Percentiles rank a stretch among this genome's conserved stretches.
Conservation (phyloP, 495 filamentous ascomycete species). For the Penicillium taxi region DNA sequence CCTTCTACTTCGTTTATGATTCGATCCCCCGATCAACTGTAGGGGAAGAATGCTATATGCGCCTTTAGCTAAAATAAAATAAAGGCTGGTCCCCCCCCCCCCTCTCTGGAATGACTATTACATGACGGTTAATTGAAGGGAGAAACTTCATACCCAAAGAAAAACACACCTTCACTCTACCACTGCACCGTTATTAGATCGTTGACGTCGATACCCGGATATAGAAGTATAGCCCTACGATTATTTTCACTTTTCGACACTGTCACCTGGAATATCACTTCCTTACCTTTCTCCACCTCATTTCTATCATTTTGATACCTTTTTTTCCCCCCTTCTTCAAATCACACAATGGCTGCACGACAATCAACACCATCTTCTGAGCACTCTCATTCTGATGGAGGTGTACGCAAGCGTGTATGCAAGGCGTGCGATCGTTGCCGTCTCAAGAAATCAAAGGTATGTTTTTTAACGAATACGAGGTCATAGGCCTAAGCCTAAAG, state of each 20-base stretch:
- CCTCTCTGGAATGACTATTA: conserved; percentile 12
- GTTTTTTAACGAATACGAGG: no score
- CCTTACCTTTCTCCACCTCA: conserved; percentile 2
- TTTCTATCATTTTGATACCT: conserved; percentile 1
- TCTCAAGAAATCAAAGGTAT: conserved; percentile 58
- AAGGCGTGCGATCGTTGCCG: conserved; percentile 59
- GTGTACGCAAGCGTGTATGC: conserved; percentile 50
- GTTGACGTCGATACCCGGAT: conserved; percentile 27
- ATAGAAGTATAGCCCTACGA: conserved; percentile 19
- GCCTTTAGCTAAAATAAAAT: conserved; percentile 6
- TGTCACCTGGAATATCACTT: background rate
- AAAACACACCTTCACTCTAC: no score
- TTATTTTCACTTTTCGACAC: conserved; percentile 1
- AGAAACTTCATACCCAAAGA: no score
- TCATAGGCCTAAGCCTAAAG: background rate
- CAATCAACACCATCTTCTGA: conserved; percentile 41
- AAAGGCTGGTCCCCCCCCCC: conserved; percentile 8
- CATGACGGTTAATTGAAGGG: conserved; percentile 13
- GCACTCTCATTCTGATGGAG: conserved; percentile 36
- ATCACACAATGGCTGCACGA: conserved; percentile 33
- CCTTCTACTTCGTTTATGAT: conserved; percentile 11
- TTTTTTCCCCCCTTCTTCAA: conserved; percentile 1
- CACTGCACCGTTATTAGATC: conserved; percentile 25
- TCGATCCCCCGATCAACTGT: conserved; percentile 10
- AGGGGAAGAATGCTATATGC: conserved; percentile 5